Conservation (phyloP, 2,329 filamentous ascomycete species). For the Alternaria gansuensis region DNA sequence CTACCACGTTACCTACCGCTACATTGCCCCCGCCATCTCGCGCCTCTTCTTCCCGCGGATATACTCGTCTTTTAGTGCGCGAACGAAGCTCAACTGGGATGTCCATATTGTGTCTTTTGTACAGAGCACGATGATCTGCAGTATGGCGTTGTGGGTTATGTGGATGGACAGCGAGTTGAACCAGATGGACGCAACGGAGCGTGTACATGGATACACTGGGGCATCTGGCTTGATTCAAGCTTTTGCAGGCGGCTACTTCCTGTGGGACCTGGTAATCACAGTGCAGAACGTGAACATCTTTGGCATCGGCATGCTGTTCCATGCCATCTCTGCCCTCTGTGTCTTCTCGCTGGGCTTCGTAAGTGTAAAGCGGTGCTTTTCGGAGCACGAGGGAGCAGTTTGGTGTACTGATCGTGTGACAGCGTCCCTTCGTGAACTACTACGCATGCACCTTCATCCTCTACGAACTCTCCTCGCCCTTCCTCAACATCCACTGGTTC, state of each 20-base stretch:
- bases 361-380: constrained; percentile 50
- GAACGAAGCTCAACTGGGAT: constrained; percentile 81
- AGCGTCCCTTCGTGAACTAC: constrained; percentile 86
- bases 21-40: constrained; percentile 74
- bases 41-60: constrained; percentile 67
- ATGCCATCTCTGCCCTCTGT: constrained; percentile 75
- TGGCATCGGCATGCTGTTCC: constrained; percentile 77
- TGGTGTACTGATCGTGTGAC: constrained; percentile 11
- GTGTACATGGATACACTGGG: constrained; percentile 81
- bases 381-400: neutral
- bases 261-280: constrained; percentile 82
- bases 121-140: constrained; percentile 77
- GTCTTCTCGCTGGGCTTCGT: constrained; percentile 84
- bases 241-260: constrained; percentile 80
- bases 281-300: constrained; percentile 74
- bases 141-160: constrained; percentile 77
- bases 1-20: constrained; percentile 73
- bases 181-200: constrained; percentile 71
- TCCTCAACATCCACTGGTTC: constrained; percentile 92
- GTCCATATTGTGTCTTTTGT: constrained; percentile 85
- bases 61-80: constrained; percentile 69
- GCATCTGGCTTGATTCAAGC: constrained; percentile 76
- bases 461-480: constrained; percentile 85
- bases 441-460: constrained; percentile 84
- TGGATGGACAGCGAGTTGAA: constrained; percentile 70